These are phyloP conservation scores for Ceratobasidium theobromae DNA, from an alignment of 1,284 basidiomycete genomes.

Conservation along the genomic window DNA sequence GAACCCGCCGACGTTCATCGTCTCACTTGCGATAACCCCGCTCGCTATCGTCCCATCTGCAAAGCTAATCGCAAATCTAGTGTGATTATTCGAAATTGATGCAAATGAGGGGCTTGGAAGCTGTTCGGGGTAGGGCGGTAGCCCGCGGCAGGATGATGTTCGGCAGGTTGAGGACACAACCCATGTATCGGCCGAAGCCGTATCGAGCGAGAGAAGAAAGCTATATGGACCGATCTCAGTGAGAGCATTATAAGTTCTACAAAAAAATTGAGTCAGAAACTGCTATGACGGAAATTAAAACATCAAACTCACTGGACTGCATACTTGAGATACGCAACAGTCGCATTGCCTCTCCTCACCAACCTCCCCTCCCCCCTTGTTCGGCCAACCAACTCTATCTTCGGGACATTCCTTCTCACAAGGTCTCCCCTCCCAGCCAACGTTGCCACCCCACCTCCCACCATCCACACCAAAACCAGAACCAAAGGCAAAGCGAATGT, in stretches of 20 bases:
- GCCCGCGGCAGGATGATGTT: constrained; percentile 52
- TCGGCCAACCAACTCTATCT: constrained; percentile 1
- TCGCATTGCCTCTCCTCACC: constrained; percentile 5
- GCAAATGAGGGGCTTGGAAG: constrained; percentile 61
- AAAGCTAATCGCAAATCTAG: constrained; percentile 59
- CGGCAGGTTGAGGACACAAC: constrained; percentile 62
- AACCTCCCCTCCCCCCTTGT: not conserved
- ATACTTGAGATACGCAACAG: constrained; percentile 12
- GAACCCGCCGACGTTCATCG: constrained; percentile 58
- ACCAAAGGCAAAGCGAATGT: not conserved
- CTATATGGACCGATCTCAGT: constrained; percentile 59
- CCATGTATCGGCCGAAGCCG: constrained; percentile 76
- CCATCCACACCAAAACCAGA: not conserved
- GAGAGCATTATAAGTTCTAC: constrained; percentile 65
- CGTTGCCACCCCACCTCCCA: not conserved
- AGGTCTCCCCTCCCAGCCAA: not conserved
- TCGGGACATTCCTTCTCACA: not conserved
- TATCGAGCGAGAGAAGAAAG: constrained; percentile 71
- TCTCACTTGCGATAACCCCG: constrained; percentile 69
- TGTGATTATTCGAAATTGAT: constrained; percentile 59
- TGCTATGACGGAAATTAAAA: constrained; percentile 29
- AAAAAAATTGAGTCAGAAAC: constrained; percentile 36
- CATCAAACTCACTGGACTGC: constrained; percentile 4
- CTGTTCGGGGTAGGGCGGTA: constrained; percentile 64
- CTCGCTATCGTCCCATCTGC: constrained; percentile 68